Base-by-base conservation (phyloP, 768 basidiomycete genomes). In the Hysterangium stoloniferum region DNA sequence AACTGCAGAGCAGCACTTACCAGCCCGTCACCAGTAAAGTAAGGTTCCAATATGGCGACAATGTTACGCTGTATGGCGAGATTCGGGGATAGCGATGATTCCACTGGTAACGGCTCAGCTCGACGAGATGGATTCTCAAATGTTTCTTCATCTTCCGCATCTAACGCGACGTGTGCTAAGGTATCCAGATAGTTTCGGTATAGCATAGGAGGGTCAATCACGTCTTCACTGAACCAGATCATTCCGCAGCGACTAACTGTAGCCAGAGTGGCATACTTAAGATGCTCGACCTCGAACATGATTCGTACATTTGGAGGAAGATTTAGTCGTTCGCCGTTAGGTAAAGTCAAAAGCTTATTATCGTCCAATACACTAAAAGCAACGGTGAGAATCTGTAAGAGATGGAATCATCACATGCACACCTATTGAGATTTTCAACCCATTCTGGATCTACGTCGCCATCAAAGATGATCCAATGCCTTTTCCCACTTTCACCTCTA, bases 401-500 rank as follows among this genome's bases (percentile, higher is more conserved):
- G 43, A 36, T 33, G 54, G 24, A 13, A 40, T 6, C 17, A 40
- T 25, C 25, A 31, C 2, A 22, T 34, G 69, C 76, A 46, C 29
- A 88, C 96, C 94, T 97, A 69, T 99, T 99, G 68, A 99, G 68
- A 67, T 99, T 99, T 68, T 99, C 96, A 2, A 99, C 96, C 96
- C 96, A 98, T 68, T 99, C 96, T 0, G 95, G 96, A 73, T 99
- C 96, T 36, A 99, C 96, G 59, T 99, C 96, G 52, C 96, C 96
- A 61, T 99, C 96, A 56, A 99, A 99, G 53, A 99, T 87, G 59
- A 99, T 99, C 96, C 95, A 99, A 62, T 98, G 96, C 28, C 96
- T 73, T 70, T 95, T 97, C 15, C 80, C 76, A 64, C 91, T 96
- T 68, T 98, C 96, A 15, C 96, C 96, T 61, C 96, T 89, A 36